Evolutionary conservation across 108 stramenopile species (phyloP).

Genomic region (Cyclotella baltica): DNA sequence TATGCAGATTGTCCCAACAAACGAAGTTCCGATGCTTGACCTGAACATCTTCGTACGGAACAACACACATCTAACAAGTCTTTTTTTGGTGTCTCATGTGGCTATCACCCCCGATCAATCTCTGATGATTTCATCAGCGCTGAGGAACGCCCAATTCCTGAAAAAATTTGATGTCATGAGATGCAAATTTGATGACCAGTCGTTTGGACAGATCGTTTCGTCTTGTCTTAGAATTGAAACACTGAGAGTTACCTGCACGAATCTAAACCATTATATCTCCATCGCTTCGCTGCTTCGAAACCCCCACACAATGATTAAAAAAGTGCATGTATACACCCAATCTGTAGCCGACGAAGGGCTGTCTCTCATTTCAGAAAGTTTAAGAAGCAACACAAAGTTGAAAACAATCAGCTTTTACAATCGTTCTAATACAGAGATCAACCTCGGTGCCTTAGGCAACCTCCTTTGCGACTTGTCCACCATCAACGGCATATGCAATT

Average conservation of each 20-base stretch:
- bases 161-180: not conserved
- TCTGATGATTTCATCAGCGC: not conserved
- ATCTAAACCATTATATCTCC: not conserved
- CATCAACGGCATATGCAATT: not conserved
- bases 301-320: not conserved
- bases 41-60: not conserved
- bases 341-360: not conserved
- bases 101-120: too few species aligned
- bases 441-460: too few species aligned
- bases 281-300: not conserved
- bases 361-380: not conserved
- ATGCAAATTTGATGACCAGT: not conserved
- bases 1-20: not conserved
- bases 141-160: not conserved
- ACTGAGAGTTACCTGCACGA: not conserved
- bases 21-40: not conserved
- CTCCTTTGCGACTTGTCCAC: too few species aligned
- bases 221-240: not conserved
- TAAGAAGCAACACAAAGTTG: not conserved
- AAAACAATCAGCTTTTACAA: not conserved
- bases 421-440: not conserved
- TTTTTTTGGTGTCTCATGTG: too few species aligned
- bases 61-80: not conserved
- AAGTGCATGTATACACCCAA: not conserved
- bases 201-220: not conserved